These are phyloP conservation scores for Lineolata rhizophorae DNA, from an alignment of 495 filamentous ascomycete genomes.

Conservation along the genomic window DNA sequence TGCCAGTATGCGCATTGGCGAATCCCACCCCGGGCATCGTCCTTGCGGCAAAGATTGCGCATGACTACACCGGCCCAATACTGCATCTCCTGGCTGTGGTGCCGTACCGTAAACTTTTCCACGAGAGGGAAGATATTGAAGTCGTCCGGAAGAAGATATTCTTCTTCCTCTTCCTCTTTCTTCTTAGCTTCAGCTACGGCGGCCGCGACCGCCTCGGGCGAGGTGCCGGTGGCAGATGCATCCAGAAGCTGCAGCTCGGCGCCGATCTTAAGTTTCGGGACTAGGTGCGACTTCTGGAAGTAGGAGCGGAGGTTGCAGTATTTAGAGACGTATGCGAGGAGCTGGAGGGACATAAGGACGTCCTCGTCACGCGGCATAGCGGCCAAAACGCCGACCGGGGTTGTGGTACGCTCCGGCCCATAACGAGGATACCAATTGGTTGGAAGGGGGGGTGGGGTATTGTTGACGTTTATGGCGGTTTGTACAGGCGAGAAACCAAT, in stretches of 20 bases:
- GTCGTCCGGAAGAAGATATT: constrained; percentile 80
- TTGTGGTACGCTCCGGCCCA: constrained; percentile 43
- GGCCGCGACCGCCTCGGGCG: constrained; percentile 22
- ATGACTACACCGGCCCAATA: constrained; percentile 99
- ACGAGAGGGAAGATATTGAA: constrained; percentile 96
- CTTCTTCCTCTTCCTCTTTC: constrained; percentile 43
- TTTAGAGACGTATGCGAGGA: constrained; percentile 93
- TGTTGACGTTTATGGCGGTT: constrained; percentile 9
- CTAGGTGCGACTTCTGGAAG: constrained; percentile 86
- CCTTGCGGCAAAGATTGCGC: constrained; percentile 95
- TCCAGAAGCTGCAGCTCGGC: constrained; percentile 63
- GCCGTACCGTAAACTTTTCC: constrained; percentile 90
- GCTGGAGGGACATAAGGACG: constrained; percentile 93
- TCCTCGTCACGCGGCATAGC: constrained; percentile 93
- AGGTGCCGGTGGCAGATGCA: background rate
- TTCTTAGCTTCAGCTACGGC: constrained; percentile 25
- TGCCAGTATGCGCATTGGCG: constrained; percentile 93
- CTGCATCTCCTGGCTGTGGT: constrained; percentile 91
- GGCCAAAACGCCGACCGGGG: constrained; percentile 49
- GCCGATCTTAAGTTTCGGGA: constrained; percentile 78
- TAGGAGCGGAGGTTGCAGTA: constrained; percentile 91
- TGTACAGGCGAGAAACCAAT: constrained; percentile 62
- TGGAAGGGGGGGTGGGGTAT: constrained; percentile 38
- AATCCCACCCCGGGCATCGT: constrained; percentile 82
- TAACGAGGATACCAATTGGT: constrained; percentile 48